Evolutionary conservation across 1,284 basidiomycete species (phyloP).

Genomic region (Boletellus sp.): DNA sequence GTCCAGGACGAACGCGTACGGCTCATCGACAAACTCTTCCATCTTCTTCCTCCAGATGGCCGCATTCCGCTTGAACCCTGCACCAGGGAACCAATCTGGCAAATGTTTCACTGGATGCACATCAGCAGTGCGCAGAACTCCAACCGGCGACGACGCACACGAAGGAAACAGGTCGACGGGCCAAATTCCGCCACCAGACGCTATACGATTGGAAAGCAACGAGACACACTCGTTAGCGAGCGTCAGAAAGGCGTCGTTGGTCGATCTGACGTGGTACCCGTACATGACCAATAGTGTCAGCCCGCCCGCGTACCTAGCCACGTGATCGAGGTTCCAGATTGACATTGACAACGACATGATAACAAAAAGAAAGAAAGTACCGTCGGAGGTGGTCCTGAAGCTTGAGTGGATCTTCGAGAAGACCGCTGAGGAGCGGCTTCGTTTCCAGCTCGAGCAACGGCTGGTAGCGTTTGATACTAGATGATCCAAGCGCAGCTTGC

Average conservation of each 20-base stretch:
- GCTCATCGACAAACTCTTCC: constrained; percentile 62
- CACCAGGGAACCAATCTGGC: constrained; percentile 46
- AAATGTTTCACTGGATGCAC: constrained; percentile 34
- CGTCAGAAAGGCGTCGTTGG: constrained; percentile 52
- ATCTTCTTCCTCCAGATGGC: constrained; percentile 61
- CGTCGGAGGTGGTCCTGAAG: constrained; percentile 45
- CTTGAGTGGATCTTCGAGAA: constrained; percentile 41
- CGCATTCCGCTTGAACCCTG: constrained; percentile 52
- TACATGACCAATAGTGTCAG: constrained; percentile 62
- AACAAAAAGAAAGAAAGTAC: constrained; percentile 6
- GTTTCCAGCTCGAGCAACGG: constrained; percentile 57
- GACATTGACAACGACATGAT: background rate
- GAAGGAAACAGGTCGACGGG: constrained; percentile 60
- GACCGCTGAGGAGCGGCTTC: constrained; percentile 43
- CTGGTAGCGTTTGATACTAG: constrained; percentile 52
- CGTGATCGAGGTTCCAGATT: constrained; percentile 4
- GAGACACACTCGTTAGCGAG: constrained; percentile 62
- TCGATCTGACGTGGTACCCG: constrained; percentile 53
- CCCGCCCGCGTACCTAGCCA: constrained; percentile 52
- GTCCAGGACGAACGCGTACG: constrained; percentile 56
- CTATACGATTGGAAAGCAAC: constrained; percentile 58
- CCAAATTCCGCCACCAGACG: constrained; percentile 65
- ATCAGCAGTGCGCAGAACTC: constrained; percentile 3
- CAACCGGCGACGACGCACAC: constrained; percentile 25
- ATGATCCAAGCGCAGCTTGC: constrained; percentile 55